Evolutionary conservation across 2,329 filamentous ascomycete genomes (phyloP).

Genomic region (Hortaea sp.): DNA sequence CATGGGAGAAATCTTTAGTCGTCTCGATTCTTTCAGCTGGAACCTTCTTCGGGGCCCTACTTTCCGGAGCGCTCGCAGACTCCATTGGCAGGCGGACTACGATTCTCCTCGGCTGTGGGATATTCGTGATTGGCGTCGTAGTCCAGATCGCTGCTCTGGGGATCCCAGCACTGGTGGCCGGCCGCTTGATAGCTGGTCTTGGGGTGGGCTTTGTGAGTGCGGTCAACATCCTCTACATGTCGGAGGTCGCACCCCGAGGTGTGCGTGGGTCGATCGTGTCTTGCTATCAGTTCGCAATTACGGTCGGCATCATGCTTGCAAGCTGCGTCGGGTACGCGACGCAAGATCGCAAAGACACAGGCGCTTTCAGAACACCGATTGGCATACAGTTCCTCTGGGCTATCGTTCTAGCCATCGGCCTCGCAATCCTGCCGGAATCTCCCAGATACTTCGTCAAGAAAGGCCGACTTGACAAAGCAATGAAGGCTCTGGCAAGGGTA

Average conservation of each 20-base stretch:
- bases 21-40: conserved; percentile 68
- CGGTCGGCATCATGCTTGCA: conserved; percentile 66
- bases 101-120: conserved; percentile 49
- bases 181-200: conserved; percentile 63
- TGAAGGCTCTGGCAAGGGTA: conserved; percentile 53
- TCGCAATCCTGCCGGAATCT: conserved; percentile 71
- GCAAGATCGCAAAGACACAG: conserved; percentile 49
- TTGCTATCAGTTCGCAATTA: conserved; percentile 76
- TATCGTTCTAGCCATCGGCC: conserved; percentile 59
- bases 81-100: conserved; percentile 54
- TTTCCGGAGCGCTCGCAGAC: conserved; percentile 50
- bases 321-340: conserved; percentile 66
- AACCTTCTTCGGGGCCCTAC: conserved; percentile 64
- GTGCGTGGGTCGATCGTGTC: conserved; percentile 70
- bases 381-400: conserved; percentile 73
- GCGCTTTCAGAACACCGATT: conserved; percentile 72
- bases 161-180: conserved; percentile 57
- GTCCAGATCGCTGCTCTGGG: conserved; percentile 51
- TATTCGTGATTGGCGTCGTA: conserved; percentile 49
- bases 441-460: conserved; percentile 79
- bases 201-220: conserved; percentile 66
- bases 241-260: conserved; percentile 45
- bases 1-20: conserved; percentile 45
- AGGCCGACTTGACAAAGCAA: conserved; percentile 58
- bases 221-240: conserved; percentile 40